Evolutionary conservation across 2,329 filamentous ascomycete species (phyloP).

Genomic region (Laburnicola sp.): DNA sequence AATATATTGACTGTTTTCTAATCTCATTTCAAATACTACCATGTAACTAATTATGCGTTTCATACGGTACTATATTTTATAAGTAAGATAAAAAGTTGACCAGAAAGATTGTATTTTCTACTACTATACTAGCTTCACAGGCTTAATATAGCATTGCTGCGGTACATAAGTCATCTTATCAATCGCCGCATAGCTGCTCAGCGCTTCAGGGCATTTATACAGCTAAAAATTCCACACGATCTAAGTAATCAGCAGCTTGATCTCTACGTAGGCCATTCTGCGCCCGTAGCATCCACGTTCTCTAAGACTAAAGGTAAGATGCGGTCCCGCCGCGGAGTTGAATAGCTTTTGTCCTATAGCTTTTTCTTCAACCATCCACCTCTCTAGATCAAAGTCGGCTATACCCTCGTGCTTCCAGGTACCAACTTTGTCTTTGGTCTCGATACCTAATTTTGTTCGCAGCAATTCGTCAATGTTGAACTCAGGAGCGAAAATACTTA

Average conservation of each 20-base stretch:
- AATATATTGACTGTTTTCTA: no score
- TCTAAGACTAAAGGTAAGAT: conserved; percentile 13
- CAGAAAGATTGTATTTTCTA: no score
- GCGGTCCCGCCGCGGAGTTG: conserved; percentile 5
- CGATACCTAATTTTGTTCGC: background rate
- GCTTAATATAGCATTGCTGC: no score
- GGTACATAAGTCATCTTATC: no score
- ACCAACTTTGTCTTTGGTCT: background rate
- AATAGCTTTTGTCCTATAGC: background rate
- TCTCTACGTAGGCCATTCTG: conserved; percentile 12
- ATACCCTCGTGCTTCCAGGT: conserved; percentile 5
- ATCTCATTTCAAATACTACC: no score
- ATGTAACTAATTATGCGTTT: no score
- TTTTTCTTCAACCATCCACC: conserved; percentile 1
- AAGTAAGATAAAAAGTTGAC: no score
- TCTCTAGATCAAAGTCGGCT: conserved; percentile 8
- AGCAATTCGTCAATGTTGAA: background rate
- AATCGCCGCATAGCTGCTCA: background rate
- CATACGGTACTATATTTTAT: no score
- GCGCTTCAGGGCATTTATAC: background rate
- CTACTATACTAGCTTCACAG: no score
- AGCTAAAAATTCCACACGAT: conserved; percentile 14
- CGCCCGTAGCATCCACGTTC: conserved; percentile 13
- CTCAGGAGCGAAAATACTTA: conserved; percentile 15
- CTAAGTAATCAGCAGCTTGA: conserved; percentile 11